A percentile compares a stretch with the other conserved stretches of the same genome.
Conservation (phyloP, 352 stramenopile species). For the Globisporangium alternatum region DNA sequence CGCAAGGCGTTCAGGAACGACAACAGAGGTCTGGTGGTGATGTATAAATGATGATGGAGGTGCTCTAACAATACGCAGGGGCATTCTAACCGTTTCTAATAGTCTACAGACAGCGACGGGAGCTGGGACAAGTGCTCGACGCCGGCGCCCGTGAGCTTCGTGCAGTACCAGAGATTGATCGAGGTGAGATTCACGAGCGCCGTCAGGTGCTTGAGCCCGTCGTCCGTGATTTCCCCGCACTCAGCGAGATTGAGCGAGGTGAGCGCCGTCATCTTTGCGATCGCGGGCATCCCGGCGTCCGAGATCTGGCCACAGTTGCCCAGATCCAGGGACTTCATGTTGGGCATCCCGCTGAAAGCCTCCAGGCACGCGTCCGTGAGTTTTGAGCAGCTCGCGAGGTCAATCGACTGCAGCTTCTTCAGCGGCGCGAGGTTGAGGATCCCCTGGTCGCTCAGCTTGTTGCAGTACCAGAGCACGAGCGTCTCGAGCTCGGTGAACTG, state of each 20-base stretch:
- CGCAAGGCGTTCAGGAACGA: neutral
- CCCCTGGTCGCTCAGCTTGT: constrained; percentile 73
- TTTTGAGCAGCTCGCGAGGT: constrained; percentile 73
- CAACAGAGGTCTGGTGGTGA: neutral
- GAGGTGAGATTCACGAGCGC: constrained; percentile 46
- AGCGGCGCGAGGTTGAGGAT: constrained; percentile 39
- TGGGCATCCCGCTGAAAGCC: constrained; percentile 47
- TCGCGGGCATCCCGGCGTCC: constrained; percentile 47
- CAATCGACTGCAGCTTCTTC: constrained; percentile 55
- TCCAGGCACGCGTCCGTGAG: constrained; percentile 52
- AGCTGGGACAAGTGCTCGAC: constrained; percentile 50
- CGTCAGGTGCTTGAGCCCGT: constrained; percentile 43
- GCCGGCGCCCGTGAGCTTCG: constrained; percentile 55
- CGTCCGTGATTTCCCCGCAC: constrained; percentile 67
- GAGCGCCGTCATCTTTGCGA: constrained; percentile 48
- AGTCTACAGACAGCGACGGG: constrained; percentile 47
- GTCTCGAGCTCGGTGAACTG: constrained; percentile 50
- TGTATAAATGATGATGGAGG: constrained; percentile 7
- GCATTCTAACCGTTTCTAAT: constrained; percentile 16
- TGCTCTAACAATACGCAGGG: neutral
- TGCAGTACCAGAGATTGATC: constrained; percentile 84
- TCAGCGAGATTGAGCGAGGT: constrained; percentile 73
- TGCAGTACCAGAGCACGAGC: constrained; percentile 83
- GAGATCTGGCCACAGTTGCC: constrained; percentile 79
- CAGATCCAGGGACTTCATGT: constrained; percentile 68